Base-by-base conservation (phyloP, 2,329 filamentous ascomycete species). In the Cadophora malorum region DNA sequence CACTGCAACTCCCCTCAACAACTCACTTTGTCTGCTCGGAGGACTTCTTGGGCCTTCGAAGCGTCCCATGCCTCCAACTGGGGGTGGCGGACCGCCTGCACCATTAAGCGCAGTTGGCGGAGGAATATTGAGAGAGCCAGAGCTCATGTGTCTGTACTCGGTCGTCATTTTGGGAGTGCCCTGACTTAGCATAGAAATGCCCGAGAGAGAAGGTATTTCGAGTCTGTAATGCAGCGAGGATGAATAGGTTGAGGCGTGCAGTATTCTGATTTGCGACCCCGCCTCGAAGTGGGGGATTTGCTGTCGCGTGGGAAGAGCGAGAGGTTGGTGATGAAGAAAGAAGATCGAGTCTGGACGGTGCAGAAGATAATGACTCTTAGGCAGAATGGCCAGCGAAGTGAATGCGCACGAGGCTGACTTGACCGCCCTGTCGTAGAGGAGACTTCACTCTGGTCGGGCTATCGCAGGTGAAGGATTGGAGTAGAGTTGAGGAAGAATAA, bases 31-130 rank as follows among this genome's bases (percentile, higher is more conserved):
- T 84, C 78, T 82, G 87, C 86, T 89, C 33, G 88, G 87, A 71
- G 88, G 88, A 79, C 87, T 90, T 74, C 87, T 81, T 58, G 88
- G 86, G 70, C 86, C 86, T 67, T 88, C 86, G 75, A 88, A 88
- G 73, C 85, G 76, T 64, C 74, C 76, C 69, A 79, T 78, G 41
- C 75, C 77, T 69, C 70, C 74, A 10, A 82, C 79, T 68, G 85
- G 84, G 76, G 82, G 86, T 78, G 87, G 82, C 31, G 67, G 63
- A 41, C 64, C 67, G 56, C 67, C 68, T 49, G 61, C 53, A n/a
- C 70, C 70, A 60, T 74, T 75, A 16, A 68, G 64, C 55, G 71
- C 67, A 64, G 63, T 71, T 55, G 72, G 68, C 38, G 72, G 69
- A 10, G 74, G 73, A 63, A 76, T 76, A 70, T 71, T 76, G 49